A percentile compares a stretch with the other conserved stretches of the same genome.
These are phyloP conservation scores for Fusarium aywerte DNA, from an alignment of 2,329 filamentous ascomycete species.

Conservation along the genomic window DNA sequence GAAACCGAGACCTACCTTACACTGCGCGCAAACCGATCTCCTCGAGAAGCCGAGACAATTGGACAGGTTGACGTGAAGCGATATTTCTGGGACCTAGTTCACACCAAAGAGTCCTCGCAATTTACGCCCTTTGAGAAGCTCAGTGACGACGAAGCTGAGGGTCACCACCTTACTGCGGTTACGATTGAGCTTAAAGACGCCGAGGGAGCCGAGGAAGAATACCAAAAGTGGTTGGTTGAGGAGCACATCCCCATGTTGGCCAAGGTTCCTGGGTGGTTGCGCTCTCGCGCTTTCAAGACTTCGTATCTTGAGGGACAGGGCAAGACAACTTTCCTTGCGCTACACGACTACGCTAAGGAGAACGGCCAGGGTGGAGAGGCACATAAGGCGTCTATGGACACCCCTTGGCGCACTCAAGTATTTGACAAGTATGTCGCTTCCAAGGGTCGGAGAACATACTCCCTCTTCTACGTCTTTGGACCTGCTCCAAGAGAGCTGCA, in stretches of 20 bases:
- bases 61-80: slow-evolving; percentile 72
- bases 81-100: slow-evolving; percentile 74
- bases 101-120: slow-evolving; percentile 63
- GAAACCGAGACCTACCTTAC: slow-evolving; percentile 75
- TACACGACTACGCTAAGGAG: slow-evolving; percentile 77
- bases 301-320: slow-evolving; percentile 68
- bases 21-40: slow-evolving; percentile 68
- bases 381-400: slow-evolving; percentile 70
- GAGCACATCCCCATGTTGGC: slow-evolving; percentile 79
- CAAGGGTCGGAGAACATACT: slow-evolving; percentile 70
- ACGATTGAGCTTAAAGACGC: slow-evolving; percentile 64
- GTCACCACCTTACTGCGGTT: slow-evolving; percentile 71
- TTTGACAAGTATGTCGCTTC: slow-evolving; percentile 67
- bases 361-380: slow-evolving; percentile 75
- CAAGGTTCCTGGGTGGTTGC: slow-evolving; percentile 81
- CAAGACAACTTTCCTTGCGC: slow-evolving; percentile 66
- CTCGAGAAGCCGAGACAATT: slow-evolving; percentile 65
- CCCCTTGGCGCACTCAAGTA: slow-evolving; percentile 69
- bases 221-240: slow-evolving; percentile 76
- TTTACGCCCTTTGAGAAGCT: slow-evolving; percentile 71
- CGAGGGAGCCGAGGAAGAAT: slow-evolving; percentile 63
- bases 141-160: slow-evolving; percentile 67
- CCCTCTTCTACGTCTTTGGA: slow-evolving; percentile 83
- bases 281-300: slow-evolving; percentile 76
- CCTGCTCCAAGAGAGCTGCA: slow-evolving; percentile 75